Percentiles rank a stretch among this genome's conserved stretches.
Conservation (phyloP, 768 basidiomycete genomes). For the Coprinopsis sp. region DNA sequence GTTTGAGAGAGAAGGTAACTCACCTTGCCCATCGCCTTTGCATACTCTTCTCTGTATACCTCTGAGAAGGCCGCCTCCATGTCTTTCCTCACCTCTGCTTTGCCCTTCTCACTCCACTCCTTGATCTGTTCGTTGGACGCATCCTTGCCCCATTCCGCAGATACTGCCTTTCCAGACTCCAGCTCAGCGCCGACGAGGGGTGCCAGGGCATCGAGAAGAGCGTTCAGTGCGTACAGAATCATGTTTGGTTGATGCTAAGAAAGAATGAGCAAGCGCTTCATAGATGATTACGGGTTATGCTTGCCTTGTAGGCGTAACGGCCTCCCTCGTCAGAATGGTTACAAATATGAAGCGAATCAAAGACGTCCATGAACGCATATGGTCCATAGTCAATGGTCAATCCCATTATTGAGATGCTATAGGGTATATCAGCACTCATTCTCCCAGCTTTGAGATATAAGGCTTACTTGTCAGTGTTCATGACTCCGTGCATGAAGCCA, state of each 20-base stretch:
- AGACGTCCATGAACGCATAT: slow-evolving; percentile 94
- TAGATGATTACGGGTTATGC: background rate
- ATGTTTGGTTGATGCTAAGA: slow-evolving; percentile 67
- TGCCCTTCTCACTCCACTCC: slow-evolving; percentile 57
- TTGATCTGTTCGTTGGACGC: slow-evolving; percentile 48
- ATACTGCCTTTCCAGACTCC: slow-evolving; percentile 46
- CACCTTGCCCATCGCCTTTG: slow-evolving; percentile 65
- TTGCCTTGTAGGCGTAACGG: slow-evolving; percentile 66
- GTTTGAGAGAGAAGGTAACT: slow-evolving; percentile 9
- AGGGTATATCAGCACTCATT: slow-evolving; percentile 13
- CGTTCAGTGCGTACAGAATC: slow-evolving; percentile 77
- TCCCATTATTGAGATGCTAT: slow-evolving; percentile 67
- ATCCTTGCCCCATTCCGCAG: slow-evolving; percentile 60
- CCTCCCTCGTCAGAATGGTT: slow-evolving; percentile 82
- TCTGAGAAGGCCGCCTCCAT: slow-evolving; percentile 58
- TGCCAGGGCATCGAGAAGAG: slow-evolving; percentile 71
- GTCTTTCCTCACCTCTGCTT: slow-evolving; percentile 52
- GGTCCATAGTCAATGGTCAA: slow-evolving; percentile 83
- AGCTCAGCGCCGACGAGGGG: slow-evolving; percentile 83
- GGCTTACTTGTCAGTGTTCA: slow-evolving; percentile 90
- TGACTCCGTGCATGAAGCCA: slow-evolving; percentile 94
- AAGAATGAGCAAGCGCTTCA: background rate
- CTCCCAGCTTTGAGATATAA: too few species aligned
- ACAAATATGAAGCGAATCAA: slow-evolving; percentile 80
- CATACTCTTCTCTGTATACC: slow-evolving; percentile 61